A percentile compares a stretch with the other conserved stretches of the same genome.
These are phyloP conservation scores for Crepidotus variabilis DNA, from an alignment of 768 basidiomycete species.

Conservation along the genomic window DNA sequence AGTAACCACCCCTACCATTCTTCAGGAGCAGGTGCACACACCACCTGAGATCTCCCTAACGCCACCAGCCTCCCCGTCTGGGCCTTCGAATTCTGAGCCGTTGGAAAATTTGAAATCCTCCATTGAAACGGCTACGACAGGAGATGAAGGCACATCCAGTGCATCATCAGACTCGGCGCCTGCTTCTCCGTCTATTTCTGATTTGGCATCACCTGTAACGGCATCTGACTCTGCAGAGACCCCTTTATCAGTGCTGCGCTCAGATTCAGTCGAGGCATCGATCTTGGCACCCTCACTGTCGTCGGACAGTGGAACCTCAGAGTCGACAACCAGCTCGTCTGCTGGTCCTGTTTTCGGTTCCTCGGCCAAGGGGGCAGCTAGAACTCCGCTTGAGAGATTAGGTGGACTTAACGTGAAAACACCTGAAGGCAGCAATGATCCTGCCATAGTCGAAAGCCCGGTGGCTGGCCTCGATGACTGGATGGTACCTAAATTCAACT, in stretches of 20 bases:
- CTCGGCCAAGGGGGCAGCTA: neutral
- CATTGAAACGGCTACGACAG: slow-evolving; percentile 5
- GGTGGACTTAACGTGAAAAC: slow-evolving; percentile 16
- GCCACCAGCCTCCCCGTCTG: slow-evolving; percentile 5
- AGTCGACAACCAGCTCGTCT: slow-evolving; percentile 20
- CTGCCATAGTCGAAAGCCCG: slow-evolving; percentile 35
- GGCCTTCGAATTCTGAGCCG: neutral
- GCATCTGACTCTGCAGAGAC: neutral
- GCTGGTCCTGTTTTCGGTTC: neutral
- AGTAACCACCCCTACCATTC: slow-evolving; percentile 8
- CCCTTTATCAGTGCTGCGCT: neutral
- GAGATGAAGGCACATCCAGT: neutral
- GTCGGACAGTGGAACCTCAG: slow-evolving; percentile 25
- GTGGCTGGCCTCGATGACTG: slow-evolving; percentile 20
- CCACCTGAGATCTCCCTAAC: slow-evolving; percentile 4
- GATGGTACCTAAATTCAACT: neutral
- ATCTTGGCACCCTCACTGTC: slow-evolving; percentile 22
- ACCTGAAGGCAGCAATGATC: slow-evolving; percentile 17
- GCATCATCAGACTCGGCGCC: neutral
- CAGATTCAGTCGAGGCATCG: slow-evolving; percentile 11
- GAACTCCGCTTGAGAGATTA: slow-evolving; percentile 9
- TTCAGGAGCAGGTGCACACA: slow-evolving; percentile 2
- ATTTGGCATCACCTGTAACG: neutral
- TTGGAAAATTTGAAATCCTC: slow-evolving; percentile 11
- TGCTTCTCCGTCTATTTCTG: neutral